Conservation (phyloP, 73 alveolate species). For the Paramecium tetraurelia region DNA sequence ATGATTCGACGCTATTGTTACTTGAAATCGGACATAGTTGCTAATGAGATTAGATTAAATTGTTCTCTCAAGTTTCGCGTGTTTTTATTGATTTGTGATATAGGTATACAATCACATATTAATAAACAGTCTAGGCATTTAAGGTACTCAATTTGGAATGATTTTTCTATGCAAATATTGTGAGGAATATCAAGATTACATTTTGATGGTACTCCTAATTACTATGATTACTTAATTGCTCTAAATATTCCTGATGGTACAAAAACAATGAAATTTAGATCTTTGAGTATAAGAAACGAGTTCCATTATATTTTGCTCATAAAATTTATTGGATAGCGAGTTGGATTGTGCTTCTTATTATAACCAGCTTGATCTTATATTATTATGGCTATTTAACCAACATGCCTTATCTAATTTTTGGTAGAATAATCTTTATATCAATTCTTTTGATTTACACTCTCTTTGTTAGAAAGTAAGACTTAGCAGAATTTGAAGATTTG, state of each 20-base stretch:
- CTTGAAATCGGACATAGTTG: neutral
- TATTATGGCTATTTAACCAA: neutral
- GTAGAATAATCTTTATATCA: neutral
- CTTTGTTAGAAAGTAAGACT: neutral
- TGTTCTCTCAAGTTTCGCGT: neutral
- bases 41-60: neutral
- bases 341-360: neutral
- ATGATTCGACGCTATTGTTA: neutral
- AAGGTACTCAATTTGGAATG: neutral
- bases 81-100: neutral
- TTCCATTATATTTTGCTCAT: slow-evolving; percentile 1
- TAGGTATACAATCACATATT: neutral
- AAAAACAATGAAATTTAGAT: neutral
- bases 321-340: neutral
- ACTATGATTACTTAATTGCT: neutral
- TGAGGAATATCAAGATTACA: neutral
- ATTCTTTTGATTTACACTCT: neutral
- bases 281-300: neutral
- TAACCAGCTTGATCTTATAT: neutral
- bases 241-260: slow-evolving; percentile 21
- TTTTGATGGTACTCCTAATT: neutral
- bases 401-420: neutral
- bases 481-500: slow-evolving; percentile 14
- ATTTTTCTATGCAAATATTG: neutral
- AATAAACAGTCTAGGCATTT: neutral